Percentiles rank a stretch among this genome's conserved stretches.
These are phyloP conservation scores for Boletus vinaceobasis DNA, from an alignment of 768 basidiomycete genomes.

Conservation along the genomic window DNA sequence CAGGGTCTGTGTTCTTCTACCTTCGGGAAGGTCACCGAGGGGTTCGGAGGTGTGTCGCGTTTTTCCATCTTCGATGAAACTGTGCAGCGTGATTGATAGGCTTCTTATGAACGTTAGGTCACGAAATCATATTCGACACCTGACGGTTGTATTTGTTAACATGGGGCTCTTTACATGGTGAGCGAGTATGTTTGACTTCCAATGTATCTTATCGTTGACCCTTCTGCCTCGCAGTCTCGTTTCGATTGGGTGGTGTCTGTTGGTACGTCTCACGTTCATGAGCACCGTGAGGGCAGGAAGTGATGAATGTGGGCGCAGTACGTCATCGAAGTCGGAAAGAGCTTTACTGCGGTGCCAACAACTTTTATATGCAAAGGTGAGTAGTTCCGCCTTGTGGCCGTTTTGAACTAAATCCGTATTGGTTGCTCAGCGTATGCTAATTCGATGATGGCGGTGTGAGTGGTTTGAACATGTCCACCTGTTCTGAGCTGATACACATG, in stretches of 20 bases:
- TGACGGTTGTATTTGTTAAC: conserved; percentile 11
- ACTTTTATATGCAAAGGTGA: conserved; percentile 2
- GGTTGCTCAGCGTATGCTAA: conserved; percentile 3
- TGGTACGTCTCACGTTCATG: neutral
- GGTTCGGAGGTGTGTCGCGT: neutral
- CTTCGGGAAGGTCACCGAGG: conserved; percentile 12
- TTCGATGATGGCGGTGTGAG: conserved; percentile 13
- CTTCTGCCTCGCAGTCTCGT: neutral
- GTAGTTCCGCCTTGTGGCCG: neutral
- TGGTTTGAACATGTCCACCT: neutral
- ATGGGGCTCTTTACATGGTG: conserved; percentile 13
- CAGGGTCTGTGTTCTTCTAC: conserved; percentile 19
- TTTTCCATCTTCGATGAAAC: too few species aligned
- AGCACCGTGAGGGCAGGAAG: neutral
- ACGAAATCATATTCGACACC: conserved; percentile 4
- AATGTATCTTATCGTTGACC: neutral
- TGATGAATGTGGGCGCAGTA: neutral
- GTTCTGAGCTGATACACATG: neutral
- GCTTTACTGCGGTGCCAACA: neutral
- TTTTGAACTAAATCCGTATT: neutral
- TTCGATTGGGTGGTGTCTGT: conserved; percentile 6
- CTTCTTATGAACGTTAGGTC: neutral
- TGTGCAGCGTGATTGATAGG: neutral
- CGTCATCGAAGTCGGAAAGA: neutral
- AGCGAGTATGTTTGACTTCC: neutral